phyloP scores from a whole-genome alignment of 768 basidiomycete species.

The Zangia roseola region DNA sequence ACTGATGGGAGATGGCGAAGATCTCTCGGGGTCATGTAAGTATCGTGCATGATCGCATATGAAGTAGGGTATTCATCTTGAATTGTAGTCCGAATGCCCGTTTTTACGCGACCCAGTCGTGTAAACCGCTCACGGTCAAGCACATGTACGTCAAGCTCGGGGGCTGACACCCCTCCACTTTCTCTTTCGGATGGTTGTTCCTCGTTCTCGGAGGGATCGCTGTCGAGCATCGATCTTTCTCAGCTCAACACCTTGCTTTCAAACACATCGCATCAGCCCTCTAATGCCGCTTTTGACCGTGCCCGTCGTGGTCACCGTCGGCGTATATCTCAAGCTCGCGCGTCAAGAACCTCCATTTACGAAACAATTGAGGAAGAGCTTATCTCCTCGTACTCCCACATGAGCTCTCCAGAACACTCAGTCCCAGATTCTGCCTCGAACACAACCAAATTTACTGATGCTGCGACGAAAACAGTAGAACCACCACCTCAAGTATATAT shows the following conservation, averaged over 20 bases:
- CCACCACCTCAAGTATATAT: slow-evolving; percentile 48
- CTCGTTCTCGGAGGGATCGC: slow-evolving; percentile 63
- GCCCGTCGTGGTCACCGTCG: slow-evolving; percentile 56
- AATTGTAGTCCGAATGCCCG: slow-evolving; percentile 44
- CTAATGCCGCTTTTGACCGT: slow-evolving; percentile 41
- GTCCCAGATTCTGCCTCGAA: slow-evolving; percentile 28
- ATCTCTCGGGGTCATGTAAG: slow-evolving; percentile 51
- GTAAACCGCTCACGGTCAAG: slow-evolving; percentile 60
- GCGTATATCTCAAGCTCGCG: slow-evolving; percentile 61
- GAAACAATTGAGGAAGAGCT: slow-evolving; percentile 80
- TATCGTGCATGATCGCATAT: neutral
- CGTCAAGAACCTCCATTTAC: slow-evolving; percentile 67
- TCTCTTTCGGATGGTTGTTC: slow-evolving; percentile 69
- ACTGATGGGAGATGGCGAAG: slow-evolving; percentile 66
- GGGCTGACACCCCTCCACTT: slow-evolving; percentile 68
- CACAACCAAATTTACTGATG: slow-evolving; percentile 18
- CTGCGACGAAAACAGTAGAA: slow-evolving; percentile 24
- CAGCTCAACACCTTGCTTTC: slow-evolving; percentile 57
- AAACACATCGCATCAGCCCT: slow-evolving; percentile 51
- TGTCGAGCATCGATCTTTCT: slow-evolving; percentile 73
- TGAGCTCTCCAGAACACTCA: slow-evolving; percentile 25
- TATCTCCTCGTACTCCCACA: slow-evolving; percentile 31
- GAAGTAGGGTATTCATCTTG: slow-evolving; percentile 1
- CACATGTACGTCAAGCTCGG: slow-evolving; percentile 67
- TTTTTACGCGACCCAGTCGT: slow-evolving; percentile 60